Conservation (phyloP, 108 stramenopile species). For the Skeletonema marinoi region DNA sequence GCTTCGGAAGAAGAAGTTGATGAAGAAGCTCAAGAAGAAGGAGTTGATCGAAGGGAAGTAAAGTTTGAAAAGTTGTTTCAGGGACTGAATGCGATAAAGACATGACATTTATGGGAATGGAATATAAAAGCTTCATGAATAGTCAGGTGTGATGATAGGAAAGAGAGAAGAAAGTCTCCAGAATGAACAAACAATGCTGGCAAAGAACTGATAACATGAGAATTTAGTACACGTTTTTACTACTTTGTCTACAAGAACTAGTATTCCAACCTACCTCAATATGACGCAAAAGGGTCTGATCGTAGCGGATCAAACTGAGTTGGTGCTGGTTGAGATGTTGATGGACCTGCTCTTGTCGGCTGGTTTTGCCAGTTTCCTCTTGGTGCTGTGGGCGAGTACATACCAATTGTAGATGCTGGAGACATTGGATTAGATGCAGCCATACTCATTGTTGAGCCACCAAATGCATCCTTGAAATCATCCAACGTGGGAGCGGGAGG, state of each 20-base stretch:
- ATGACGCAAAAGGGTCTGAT: conserved; percentile 28
- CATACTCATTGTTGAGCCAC: conserved; percentile 21
- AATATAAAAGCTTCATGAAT: too few relatives aligned
- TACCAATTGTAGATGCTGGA: conserved; percentile 13
- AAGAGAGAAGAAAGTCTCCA: too few relatives aligned
- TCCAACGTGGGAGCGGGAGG: conserved; percentile 47
- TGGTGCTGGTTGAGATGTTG: neutral
- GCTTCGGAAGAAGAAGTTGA: neutral
- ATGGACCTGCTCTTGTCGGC: neutral
- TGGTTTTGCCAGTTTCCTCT: conserved; percentile 27
- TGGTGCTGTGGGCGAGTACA: conserved; percentile 14
- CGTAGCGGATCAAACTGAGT: conserved; percentile 36
- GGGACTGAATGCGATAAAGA: too few relatives aligned
- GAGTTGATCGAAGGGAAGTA: too few relatives aligned
- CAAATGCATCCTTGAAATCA: conserved; percentile 48
- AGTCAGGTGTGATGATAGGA: conserved; percentile 68
- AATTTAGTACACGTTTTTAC: conserved; percentile 52
- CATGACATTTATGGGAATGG: too few relatives aligned
- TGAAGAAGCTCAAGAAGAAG: too few relatives aligned
- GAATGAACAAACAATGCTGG: too few relatives aligned
- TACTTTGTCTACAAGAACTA: neutral
- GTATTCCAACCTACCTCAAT: neutral
- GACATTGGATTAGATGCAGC: neutral
- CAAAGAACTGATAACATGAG: neutral
- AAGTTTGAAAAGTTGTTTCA: too few relatives aligned